Conservation (phyloP, 2,329 filamentous ascomycete genomes). For the Sarocladium oryzae region DNA sequence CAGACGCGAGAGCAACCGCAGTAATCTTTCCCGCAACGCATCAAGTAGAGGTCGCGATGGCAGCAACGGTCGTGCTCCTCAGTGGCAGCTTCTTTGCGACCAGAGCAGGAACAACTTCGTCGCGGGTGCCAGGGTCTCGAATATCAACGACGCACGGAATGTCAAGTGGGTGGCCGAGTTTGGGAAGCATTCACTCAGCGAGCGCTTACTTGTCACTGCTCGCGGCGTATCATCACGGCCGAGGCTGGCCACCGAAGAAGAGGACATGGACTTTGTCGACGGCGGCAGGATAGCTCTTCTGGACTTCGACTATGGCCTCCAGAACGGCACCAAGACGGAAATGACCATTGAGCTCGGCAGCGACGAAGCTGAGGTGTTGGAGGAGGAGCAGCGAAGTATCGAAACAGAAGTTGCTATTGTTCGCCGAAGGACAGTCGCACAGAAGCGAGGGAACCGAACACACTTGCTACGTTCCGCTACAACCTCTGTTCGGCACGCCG, state of each 20-base stretch:
- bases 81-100: constrained; percentile 65
- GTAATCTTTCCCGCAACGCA: constrained; percentile 22
- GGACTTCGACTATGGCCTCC: constrained; percentile 62
- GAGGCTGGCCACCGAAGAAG: constrained; percentile 56
- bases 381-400: constrained; percentile 68
- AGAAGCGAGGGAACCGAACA: constrained; percentile 44
- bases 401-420: constrained; percentile 76
- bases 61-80: constrained; percentile 41
- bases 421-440: constrained; percentile 64
- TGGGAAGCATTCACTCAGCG: constrained; percentile 39
- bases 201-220: constrained; percentile 63
- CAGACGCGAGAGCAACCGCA: constrained; percentile 23
- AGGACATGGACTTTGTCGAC: constrained; percentile 69
- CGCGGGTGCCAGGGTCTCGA: constrained; percentile 57
- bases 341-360: constrained; percentile 70
- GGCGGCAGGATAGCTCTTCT: constrained; percentile 67
- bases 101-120: constrained; percentile 65
- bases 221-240: constrained; percentile 55
- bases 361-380: constrained; percentile 59
- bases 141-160: constrained; percentile 59
- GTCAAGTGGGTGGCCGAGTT: constrained; percentile 65
- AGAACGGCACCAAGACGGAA: constrained; percentile 49
- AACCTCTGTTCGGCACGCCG: constrained; percentile 24
- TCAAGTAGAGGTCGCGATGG: constrained; percentile 23
- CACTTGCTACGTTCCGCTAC: constrained; percentile 45